phyloP scores from a whole-genome alignment of 202 grass and related monocot species.

The Setaria viridis region DNA sequence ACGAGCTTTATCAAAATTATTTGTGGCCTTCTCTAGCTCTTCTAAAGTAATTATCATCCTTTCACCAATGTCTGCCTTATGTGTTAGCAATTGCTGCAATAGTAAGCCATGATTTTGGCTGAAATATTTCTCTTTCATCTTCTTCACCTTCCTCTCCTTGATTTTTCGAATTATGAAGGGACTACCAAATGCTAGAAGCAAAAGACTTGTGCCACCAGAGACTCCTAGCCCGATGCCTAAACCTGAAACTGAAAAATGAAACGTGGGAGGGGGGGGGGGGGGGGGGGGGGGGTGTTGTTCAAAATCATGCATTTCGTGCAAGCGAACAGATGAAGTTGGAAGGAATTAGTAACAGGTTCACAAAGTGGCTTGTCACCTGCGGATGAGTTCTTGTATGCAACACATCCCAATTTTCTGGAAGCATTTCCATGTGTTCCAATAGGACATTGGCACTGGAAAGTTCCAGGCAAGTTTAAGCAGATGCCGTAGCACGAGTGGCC shows the following conservation, averaged over 20 bases:
- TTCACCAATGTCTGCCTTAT: constrained; percentile 21
- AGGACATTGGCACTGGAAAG: too few species aligned
- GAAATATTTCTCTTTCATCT: constrained; percentile 30
- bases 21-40: constrained; percentile 54
- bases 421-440: too few species aligned
- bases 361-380: too few species aligned
- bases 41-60: constrained; percentile 49
- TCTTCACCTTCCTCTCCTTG: background rate
- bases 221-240: constrained; percentile 41
- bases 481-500: too few species aligned
- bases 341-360: too few species aligned
- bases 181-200: constrained; percentile 23
- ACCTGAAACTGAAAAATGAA: background rate
- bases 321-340: too few species aligned
- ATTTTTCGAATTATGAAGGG: constrained; percentile 40
- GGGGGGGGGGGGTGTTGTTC: too few species aligned
- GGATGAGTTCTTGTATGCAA: too few species aligned
- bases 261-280: too few species aligned
- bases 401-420: too few species aligned
- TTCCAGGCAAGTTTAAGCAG: too few species aligned
- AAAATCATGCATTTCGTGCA: too few species aligned
- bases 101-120: constrained; percentile 60
- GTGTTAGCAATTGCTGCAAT: constrained; percentile 47
- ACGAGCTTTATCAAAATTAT: constrained; percentile 44
- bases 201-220: background rate